A percentile compares a stretch with the other conserved stretches of the same genome.
Evolutionary conservation across 2,329 filamentous ascomycete genomes (phyloP).

Genomic region (Penicillium crustosum): DNA sequence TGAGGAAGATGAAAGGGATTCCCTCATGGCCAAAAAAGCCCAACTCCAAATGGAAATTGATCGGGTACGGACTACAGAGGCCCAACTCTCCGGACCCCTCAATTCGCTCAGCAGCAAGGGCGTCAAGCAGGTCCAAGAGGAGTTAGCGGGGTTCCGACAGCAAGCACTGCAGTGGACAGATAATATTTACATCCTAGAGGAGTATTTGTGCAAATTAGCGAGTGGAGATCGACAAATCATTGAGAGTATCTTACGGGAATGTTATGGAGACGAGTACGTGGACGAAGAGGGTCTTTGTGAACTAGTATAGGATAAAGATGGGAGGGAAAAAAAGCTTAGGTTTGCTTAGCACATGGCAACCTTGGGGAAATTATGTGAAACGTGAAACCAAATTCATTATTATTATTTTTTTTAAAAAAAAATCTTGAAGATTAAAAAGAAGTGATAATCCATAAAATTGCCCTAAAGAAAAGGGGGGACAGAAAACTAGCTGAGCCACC

Average conservation of each 20-base stretch:
- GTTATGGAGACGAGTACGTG: slow-evolving; percentile 57
- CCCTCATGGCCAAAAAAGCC: slow-evolving; percentile 23
- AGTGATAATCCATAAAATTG: slow-evolving; percentile 17
- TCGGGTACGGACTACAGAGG: slow-evolving; percentile 38
- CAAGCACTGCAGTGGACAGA: slow-evolving; percentile 44
- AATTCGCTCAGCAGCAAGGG: slow-evolving; percentile 36
- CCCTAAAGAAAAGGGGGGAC: slow-evolving; percentile 5
- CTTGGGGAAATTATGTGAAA: slow-evolving; percentile 1
- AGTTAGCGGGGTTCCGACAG: slow-evolving; percentile 34
- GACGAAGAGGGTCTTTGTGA: slow-evolving; percentile 54
- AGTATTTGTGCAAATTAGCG: slow-evolving; percentile 39
- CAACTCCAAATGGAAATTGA: slow-evolving; percentile 33
- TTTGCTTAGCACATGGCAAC: slow-evolving; percentile 12
- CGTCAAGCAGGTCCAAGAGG: slow-evolving; percentile 33
- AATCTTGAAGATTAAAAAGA: too few species aligned
- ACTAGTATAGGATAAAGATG: slow-evolving; percentile 18
- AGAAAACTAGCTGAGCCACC: slow-evolving; percentile 4
- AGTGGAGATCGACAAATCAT: slow-evolving; percentile 48
- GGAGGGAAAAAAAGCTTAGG: slow-evolving; percentile 4
- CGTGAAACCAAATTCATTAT: background rate
- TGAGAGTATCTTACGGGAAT: slow-evolving; percentile 44
- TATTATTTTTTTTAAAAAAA: too few species aligned
- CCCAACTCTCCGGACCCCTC: slow-evolving; percentile 20
- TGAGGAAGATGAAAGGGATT: slow-evolving; percentile 23
- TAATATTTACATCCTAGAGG: slow-evolving; percentile 47